phyloP scores from a whole-genome alignment of 495 filamentous ascomycete genomes.

The Barbatosphaeria neglecta region DNA sequence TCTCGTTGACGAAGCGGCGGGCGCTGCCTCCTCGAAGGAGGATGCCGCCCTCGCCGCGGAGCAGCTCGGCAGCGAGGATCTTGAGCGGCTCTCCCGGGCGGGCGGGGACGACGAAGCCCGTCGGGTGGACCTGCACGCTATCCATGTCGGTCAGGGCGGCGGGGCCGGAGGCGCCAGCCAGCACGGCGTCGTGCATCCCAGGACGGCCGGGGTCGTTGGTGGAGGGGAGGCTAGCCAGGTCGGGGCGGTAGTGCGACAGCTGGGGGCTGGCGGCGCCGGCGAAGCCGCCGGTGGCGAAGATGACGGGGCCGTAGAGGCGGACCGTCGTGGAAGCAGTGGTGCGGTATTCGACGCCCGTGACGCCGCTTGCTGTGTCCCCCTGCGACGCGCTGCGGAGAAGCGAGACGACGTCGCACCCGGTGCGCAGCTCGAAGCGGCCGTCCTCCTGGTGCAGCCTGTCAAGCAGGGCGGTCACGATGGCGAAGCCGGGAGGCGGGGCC shows the following conservation, averaged over 20 bases:
- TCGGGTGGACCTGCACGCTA: conserved; percentile 50
- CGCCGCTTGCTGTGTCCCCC: conserved; percentile 1
- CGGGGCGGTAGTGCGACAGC: conserved; percentile 41
- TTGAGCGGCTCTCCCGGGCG: conserved; percentile 27
- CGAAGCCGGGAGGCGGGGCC: conserved; percentile 38
- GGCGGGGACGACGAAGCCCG: conserved; percentile 59
- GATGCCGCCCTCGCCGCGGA: conserved; percentile 48
- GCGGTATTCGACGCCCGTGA: conserved; percentile 25
- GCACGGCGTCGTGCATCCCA: conserved; percentile 32
- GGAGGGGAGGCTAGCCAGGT: conserved; percentile 43
- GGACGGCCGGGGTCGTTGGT: conserved; percentile 47
- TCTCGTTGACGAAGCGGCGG: conserved; percentile 44
- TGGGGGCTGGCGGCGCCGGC: conserved; percentile 44
- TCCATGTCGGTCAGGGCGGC: conserved; percentile 48
- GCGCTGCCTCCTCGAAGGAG: conserved; percentile 35
- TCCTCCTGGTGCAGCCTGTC: conserved; percentile 27
- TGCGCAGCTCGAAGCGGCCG: conserved; percentile 32
- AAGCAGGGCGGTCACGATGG: conserved; percentile 40
- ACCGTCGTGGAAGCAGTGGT: conserved; percentile 1
- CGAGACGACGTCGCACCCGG: conserved; percentile 30
- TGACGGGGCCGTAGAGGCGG: conserved; percentile 36
- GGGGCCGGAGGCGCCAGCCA: conserved; percentile 31
- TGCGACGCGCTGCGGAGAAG: conserved; percentile 19
- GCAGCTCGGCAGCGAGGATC: conserved; percentile 49
- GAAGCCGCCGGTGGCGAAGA: conserved; percentile 48